Conservation (phyloP, 257 asterid genomes). For the Penstemon eatonii region DNA sequence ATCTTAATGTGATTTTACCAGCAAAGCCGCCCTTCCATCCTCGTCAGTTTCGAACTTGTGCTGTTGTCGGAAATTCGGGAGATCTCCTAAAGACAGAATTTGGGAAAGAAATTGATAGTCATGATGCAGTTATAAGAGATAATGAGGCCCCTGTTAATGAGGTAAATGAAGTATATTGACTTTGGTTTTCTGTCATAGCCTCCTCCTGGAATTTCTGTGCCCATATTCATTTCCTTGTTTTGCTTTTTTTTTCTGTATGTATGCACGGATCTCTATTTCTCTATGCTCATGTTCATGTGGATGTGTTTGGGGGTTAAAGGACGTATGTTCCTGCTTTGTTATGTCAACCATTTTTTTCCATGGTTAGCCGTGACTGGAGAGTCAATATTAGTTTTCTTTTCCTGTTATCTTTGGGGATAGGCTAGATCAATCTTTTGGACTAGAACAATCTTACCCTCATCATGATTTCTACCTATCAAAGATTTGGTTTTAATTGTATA, state of each 20-base stretch:
- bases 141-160: conserved; percentile 96
- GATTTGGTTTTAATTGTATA: conserved; percentile 4
- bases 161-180: conserved; percentile 40
- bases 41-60: conserved; percentile 86
- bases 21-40: conserved; percentile 97
- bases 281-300: background rate
- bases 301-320: conserved; percentile 3
- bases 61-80: conserved; percentile 98
- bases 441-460: too few relatives aligned
- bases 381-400: conserved; percentile 3
- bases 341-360: background rate
- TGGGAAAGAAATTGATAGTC: conserved; percentile 91
- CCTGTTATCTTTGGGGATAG: conserved; percentile 3
- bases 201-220: background rate
- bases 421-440: conserved; percentile 3
- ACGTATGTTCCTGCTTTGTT: conserved; percentile 1
- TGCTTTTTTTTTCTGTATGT: background rate
- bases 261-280: background rate
- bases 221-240: background rate
- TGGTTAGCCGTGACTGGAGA: conserved; percentile 2
- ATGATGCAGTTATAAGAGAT: conserved; percentile 95
- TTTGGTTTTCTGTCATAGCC: conserved; percentile 14
- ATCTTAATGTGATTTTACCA: conserved; percentile 80
- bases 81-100: conserved; percentile 93
- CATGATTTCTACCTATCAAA: conserved; percentile 4